phyloP scores from a whole-genome alignment of 768 basidiomycete species.

The Pulveroboletus frians region DNA sequence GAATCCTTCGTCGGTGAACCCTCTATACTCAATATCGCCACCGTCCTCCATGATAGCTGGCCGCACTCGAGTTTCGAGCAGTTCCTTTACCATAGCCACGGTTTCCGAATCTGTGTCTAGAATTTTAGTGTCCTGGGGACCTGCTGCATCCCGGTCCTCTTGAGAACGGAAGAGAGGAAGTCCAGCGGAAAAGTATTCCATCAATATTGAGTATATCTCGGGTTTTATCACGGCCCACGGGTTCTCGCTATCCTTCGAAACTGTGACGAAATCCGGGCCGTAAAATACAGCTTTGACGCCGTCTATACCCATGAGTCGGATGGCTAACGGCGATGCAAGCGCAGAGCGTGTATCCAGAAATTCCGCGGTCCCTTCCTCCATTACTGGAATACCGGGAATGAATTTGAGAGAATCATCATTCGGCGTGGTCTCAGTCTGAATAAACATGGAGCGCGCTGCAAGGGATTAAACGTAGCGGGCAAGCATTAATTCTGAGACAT shows the following conservation, averaged over 20 bases:
- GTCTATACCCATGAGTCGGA: conserved; percentile 90
- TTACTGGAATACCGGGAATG: conserved; percentile 87
- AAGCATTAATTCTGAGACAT: conserved; percentile 5
- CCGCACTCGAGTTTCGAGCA: conserved; percentile 89
- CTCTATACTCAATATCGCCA: conserved; percentile 94
- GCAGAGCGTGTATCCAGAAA: conserved; percentile 88
- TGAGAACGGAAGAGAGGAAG: conserved; percentile 80
- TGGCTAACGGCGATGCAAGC: conserved; percentile 88
- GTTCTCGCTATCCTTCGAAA: conserved; percentile 83
- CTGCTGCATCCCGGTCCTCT: conserved; percentile 73
- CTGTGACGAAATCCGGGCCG: conserved; percentile 97
- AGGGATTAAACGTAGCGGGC: neutral
- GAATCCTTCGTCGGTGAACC: conserved; percentile 77
- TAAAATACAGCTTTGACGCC: conserved; percentile 89
- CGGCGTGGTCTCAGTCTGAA: conserved; percentile 95
- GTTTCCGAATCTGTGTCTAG: conserved; percentile 94
- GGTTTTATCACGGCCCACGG: conserved; percentile 92
- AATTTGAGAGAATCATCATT: conserved; percentile 98
- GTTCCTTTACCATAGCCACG: conserved; percentile 98
- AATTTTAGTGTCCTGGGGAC: conserved; percentile 90
- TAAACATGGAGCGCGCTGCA: conserved; percentile 88
- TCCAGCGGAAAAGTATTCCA: conserved; percentile 97
- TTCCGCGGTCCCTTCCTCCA: conserved; percentile 86
- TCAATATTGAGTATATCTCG: conserved; percentile 91
- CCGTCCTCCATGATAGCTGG: conserved; percentile 99